Conservation (phyloP, 805 yeast genomes). For the Kluyveromyces siamensis region DNA sequence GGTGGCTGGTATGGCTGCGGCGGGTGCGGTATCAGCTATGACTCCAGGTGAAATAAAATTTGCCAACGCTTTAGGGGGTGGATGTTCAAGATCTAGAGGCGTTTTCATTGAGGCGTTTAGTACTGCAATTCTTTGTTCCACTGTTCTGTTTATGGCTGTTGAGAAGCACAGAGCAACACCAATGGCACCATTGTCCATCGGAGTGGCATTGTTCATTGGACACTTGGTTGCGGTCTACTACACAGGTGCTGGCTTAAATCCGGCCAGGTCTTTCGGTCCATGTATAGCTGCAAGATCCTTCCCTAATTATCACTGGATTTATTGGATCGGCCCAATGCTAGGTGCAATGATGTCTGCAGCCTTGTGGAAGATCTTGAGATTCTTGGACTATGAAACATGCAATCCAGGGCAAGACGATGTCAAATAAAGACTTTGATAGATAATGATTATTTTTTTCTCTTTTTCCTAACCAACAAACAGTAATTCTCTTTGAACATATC, state of each 20-base stretch:
- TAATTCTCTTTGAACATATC: no score
- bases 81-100: conserved; percentile 64
- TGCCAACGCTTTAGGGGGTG: conserved; percentile 65
- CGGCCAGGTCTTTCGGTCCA: conserved; percentile 86
- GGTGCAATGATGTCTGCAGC: conserved; percentile 62
- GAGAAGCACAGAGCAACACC: conserved; percentile 69
- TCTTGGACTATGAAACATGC: conserved; percentile 54
- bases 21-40: conserved; percentile 79
- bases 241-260: conserved; percentile 90
- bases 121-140: conserved; percentile 60
- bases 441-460: no score
- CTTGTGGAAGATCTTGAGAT: conserved; percentile 57
- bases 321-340: conserved; percentile 81
- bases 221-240: conserved; percentile 74
- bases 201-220: conserved; percentile 71
- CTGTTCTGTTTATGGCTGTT: conserved; percentile 77
- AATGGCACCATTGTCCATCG: conserved; percentile 78
- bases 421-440: not conserved
- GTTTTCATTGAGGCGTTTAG: conserved; percentile 76
- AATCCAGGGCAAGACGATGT: conserved; percentile 6
- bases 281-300: conserved; percentile 60
- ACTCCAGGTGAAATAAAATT: conserved; percentile 73
- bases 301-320: conserved; percentile 84
- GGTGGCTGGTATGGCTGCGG: conserved; percentile 86
- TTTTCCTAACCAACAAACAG: no score